Evolutionary conservation across 495 filamentous ascomycete species (phyloP).

Genomic region (Lophiotrema nucula): DNA sequence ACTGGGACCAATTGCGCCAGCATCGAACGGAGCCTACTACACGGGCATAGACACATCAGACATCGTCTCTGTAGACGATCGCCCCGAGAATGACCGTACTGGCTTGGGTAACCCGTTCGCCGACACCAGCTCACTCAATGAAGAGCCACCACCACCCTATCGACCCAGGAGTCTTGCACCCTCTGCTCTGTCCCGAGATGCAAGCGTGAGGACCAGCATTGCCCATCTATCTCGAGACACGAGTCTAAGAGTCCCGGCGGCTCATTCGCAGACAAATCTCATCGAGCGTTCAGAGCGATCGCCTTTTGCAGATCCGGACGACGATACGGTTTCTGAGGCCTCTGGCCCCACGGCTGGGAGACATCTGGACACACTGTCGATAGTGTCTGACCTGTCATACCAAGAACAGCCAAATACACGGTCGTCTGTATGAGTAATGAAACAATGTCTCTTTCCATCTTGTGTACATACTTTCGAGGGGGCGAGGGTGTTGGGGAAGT

Average conservation of each 20-base stretch:
- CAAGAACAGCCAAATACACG: slow-evolving; percentile 25
- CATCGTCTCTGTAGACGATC: slow-evolving; percentile 19
- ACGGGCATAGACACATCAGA: slow-evolving; percentile 35
- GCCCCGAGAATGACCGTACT: slow-evolving; percentile 9
- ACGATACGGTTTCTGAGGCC: slow-evolving; percentile 24
- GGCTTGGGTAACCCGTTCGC: slow-evolving; percentile 31
- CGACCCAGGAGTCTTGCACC: slow-evolving; percentile 25
- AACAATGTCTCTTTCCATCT: not conserved
- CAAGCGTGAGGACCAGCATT: not conserved
- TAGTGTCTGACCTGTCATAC: slow-evolving; percentile 30
- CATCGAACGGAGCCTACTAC: slow-evolving; percentile 26
- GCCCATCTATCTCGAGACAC: slow-evolving; percentile 18
- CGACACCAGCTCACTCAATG: slow-evolving; percentile 13
- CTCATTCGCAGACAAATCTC: slow-evolving; percentile 25
- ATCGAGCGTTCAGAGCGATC: slow-evolving; percentile 7
- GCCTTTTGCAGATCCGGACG: slow-evolving; percentile 30
- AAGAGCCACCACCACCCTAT: slow-evolving; percentile 34
- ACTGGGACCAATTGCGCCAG: slow-evolving; percentile 22
- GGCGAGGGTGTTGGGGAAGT: not conserved
- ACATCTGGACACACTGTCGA: slow-evolving; percentile 15
- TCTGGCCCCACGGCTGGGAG: slow-evolving; percentile 15
- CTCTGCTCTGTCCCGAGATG: not conserved
- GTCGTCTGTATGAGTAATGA: slow-evolving; percentile 8
- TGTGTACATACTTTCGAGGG: slow-evolving; percentile 6
- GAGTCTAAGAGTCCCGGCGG: slow-evolving; percentile 20